phyloP scores from a whole-genome alignment of 2,329 filamentous ascomycete genomes.

The Xylaria sp. region DNA sequence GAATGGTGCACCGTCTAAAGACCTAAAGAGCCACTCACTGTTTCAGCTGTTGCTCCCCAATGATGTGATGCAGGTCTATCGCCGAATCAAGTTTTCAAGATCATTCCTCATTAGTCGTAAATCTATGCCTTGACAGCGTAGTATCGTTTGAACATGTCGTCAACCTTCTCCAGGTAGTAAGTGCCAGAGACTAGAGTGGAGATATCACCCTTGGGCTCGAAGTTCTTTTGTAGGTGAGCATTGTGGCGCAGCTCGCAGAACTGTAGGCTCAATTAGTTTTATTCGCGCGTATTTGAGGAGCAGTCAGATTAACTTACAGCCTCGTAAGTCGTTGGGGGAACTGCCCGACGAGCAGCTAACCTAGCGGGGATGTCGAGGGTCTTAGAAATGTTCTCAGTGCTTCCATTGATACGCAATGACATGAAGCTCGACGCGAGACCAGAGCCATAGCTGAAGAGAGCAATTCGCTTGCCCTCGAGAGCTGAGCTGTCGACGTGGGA shows the following conservation, averaged over 20 bases:
- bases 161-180: slow-evolving; percentile 84
- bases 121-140: slow-evolving; percentile 79
- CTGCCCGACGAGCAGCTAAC: slow-evolving; percentile 71
- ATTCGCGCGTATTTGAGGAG: neutral
- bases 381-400: slow-evolving; percentile 74
- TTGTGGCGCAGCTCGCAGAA: slow-evolving; percentile 85
- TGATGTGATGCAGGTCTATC: slow-evolving; percentile 44
- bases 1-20: slow-evolving; percentile 42
- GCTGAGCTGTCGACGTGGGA: slow-evolving; percentile 70
- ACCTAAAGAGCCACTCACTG: slow-evolving; percentile 37
- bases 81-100: slow-evolving; percentile 40
- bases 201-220: slow-evolving; percentile 73
- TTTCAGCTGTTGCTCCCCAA: slow-evolving; percentile 38
- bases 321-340: slow-evolving; percentile 79
- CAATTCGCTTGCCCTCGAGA: slow-evolving; percentile 78
- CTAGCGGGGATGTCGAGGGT: slow-evolving; percentile 76
- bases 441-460: slow-evolving; percentile 82
- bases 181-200: slow-evolving; percentile 74
- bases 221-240: slow-evolving; percentile 85
- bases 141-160: slow-evolving; percentile 86
- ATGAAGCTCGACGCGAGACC: slow-evolving; percentile 78
- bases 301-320: slow-evolving; percentile 63
- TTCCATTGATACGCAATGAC: slow-evolving; percentile 78
- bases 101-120: slow-evolving; percentile 38
- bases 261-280: slow-evolving; percentile 55